Conservation (phyloP, 1,284 basidiomycete genomes). For the Hemileia vastatrix region DNA sequence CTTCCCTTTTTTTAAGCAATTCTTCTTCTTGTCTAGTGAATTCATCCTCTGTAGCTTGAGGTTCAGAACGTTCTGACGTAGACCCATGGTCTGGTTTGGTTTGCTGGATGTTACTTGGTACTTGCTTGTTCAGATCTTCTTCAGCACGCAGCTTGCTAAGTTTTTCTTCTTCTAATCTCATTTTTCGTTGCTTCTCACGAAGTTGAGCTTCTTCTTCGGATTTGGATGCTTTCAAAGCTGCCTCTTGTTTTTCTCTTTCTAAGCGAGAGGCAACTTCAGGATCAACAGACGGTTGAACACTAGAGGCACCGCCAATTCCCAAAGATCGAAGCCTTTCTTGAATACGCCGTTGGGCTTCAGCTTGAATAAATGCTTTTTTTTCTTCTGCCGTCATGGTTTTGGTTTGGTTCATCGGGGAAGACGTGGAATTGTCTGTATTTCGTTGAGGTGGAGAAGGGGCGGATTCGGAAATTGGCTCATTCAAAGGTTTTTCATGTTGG, state of each 20-base stretch:
- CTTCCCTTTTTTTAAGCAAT: constrained; percentile 57
- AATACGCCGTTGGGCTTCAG: constrained; percentile 72
- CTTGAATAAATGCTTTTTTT: constrained; percentile 65
- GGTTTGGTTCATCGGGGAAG: constrained; percentile 51
- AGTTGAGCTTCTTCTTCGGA: constrained; percentile 71
- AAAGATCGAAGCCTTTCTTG: constrained; percentile 79
- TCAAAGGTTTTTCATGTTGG: constrained; percentile 15
- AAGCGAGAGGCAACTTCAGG: constrained; percentile 32
- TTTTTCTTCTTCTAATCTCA: constrained; percentile 59
- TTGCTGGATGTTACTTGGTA: constrained; percentile 42
- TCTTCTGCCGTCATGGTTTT: constrained; percentile 80
- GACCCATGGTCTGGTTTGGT: neutral
- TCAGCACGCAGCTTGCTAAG: constrained; percentile 28
- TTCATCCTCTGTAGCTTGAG: constrained; percentile 27
- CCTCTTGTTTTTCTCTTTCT: constrained; percentile 39
- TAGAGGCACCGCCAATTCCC: constrained; percentile 58
- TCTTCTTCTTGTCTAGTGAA: constrained; percentile 62
- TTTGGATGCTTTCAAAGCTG: constrained; percentile 38
- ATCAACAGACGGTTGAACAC: constrained; percentile 47
- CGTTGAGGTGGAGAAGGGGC: constrained; percentile 50
- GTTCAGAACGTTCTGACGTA: neutral
- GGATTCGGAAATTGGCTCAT: constrained; percentile 31
- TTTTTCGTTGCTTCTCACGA: constrained; percentile 46
- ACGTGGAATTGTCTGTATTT: constrained; percentile 49
- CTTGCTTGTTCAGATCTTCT: constrained; percentile 50